Conservation (phyloP, 1,284 basidiomycete species). For the Cutaneotrichosporon sp. region DNA sequence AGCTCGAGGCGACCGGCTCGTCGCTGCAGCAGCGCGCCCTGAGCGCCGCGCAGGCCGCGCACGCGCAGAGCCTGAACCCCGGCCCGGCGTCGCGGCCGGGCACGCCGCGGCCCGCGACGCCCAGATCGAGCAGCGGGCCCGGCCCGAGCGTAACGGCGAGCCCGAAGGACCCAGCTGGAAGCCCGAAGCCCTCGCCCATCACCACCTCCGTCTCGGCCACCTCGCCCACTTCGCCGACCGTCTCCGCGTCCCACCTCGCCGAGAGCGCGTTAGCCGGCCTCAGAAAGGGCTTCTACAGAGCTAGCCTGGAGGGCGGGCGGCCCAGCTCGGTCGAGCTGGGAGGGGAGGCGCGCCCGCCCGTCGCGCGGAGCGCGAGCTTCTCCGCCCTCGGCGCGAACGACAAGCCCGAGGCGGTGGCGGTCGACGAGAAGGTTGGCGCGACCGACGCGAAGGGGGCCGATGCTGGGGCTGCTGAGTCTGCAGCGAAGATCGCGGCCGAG, state of each 20-base stretch:
- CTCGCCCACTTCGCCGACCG: neutral
- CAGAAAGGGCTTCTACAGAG: slow-evolving; percentile 35
- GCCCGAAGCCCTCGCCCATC: neutral
- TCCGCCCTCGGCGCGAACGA: slow-evolving; percentile 1
- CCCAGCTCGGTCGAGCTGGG: slow-evolving; percentile 6
- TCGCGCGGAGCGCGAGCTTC: slow-evolving; percentile 2
- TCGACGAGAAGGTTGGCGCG: too few relatives aligned
- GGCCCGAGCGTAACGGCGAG: neutral
- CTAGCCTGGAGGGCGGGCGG: slow-evolving; percentile 13
- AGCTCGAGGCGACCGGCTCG: slow-evolving; percentile 39
- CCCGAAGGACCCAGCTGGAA: too few relatives aligned
- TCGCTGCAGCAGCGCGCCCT: slow-evolving; percentile 40
- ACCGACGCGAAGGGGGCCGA: neutral
- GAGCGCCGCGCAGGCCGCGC: slow-evolving; percentile 16
- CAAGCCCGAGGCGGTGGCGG: neutral
- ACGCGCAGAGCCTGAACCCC: neutral
- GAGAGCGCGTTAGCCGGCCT: slow-evolving; percentile 43
- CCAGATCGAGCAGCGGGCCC: neutral
- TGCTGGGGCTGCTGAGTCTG: neutral
- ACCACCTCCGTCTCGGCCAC: slow-evolving; percentile 3
- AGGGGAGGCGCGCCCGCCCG: neutral
- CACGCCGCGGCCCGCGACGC: neutral
- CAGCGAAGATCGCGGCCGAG: neutral
- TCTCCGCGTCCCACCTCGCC: slow-evolving; percentile 30
- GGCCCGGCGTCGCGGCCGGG: neutral